Percentiles rank a stretch among this genome's conserved stretches.
Evolutionary conservation across 805 yeast genomes (phyloP).

Genomic region (Kuraishia ogatae): DNA sequence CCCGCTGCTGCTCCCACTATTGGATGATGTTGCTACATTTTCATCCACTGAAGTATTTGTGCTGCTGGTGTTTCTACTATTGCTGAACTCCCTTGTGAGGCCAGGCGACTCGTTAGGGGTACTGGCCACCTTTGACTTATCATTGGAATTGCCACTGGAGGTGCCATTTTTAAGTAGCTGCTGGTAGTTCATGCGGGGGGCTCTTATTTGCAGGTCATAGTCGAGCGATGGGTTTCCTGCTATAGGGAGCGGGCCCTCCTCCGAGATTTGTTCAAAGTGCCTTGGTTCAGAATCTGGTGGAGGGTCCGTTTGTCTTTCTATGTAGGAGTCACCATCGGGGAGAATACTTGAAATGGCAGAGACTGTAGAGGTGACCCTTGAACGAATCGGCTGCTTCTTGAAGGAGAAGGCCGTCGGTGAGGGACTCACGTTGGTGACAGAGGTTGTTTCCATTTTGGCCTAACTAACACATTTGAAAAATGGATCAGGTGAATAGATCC

Average conservation of each 20-base stretch:
- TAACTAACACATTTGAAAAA: neutral
- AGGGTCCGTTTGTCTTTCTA: neutral
- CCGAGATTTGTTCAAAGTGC: neutral
- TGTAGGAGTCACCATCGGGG: neutral
- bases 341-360: slow-evolving; percentile 3
- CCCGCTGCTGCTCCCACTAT: neutral
- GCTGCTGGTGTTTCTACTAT: neutral
- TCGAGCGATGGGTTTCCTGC: slow-evolving; percentile 15
- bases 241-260: neutral
- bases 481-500: no score
- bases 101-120: neutral
- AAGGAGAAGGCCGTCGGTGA: slow-evolving; percentile 3
- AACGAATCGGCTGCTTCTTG: slow-evolving; percentile 4
- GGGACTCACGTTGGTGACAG: neutral
- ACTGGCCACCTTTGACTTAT: neutral
- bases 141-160: neutral
- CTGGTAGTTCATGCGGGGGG: slow-evolving; percentile 39
- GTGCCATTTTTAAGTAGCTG: slow-evolving; percentile 12
- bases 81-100: slow-evolving; percentile 5
- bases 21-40: neutral
- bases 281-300: neutral
- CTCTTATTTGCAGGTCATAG: slow-evolving; percentile 46
- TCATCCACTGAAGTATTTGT: slow-evolving; percentile 7
- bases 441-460: neutral
- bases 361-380: slow-evolving; percentile 3